Base-by-base conservation (phyloP, 495 filamentous ascomycete species). In the Neurospora intermedia region DNA sequence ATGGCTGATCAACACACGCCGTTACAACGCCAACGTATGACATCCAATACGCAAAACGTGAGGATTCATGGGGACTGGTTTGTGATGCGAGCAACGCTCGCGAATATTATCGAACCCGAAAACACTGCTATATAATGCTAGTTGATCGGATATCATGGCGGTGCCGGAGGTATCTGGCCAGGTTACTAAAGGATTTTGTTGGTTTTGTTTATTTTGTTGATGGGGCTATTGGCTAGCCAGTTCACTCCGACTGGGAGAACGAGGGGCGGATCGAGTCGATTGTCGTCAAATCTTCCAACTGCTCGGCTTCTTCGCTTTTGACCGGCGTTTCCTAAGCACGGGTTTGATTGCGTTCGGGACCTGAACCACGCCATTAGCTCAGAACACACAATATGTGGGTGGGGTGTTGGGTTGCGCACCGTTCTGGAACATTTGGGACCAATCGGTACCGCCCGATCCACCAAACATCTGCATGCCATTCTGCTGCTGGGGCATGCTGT, bases 361-460 rank as follows among this genome's bases (percentile, higher is more conserved):
- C 82, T 85, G 83, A 80, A 79, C 75, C 77, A 71, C 80, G 82
- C 81, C 75, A 81, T 85, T 85, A 82, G 89, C 85, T 81, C 87
- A 87, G 80, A 87, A 88, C 74, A 83, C 80, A 84, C 83, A 27
- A 85, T 81, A 88, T 86, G 82, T 88, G 89, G 78, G 85, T 83
- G 13, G 54, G 54, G 27, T 62, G 31, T 62, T 23, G 81, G 89
- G 83, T 75, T 89, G 86, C 77, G 86, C 84, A 83, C 86, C 88
- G 82, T 89, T 83, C 85, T 91, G 90, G 85, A 91, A 92, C 87
- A 92, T 89, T 77, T 89, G 85, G 74, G 90, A 85, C 90, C 90
- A 93, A 81, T 92, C 90, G 73, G 77, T 79, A 80, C 82, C 78
- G 78, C 80, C 80, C 48, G 82, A 81, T 79, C 80, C 83, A 77